Base-by-base conservation (phyloP, 768 basidiomycete species). In the Podaxis mareebaensis region DNA sequence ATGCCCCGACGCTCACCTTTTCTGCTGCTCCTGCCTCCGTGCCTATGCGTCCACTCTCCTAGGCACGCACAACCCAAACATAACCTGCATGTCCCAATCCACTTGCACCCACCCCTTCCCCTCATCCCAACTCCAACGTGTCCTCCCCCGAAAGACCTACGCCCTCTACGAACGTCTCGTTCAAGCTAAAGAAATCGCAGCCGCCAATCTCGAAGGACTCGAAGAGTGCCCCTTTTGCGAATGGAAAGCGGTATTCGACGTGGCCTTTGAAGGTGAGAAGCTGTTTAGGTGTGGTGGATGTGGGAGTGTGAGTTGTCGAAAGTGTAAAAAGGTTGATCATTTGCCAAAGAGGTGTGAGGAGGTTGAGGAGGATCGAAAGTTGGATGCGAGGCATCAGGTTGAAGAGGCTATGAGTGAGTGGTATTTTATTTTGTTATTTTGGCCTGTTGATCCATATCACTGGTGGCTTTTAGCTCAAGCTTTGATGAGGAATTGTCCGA, bases 181-280 rank as follows among this genome's bases (percentile, higher is more conserved):
- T 66, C 91, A 92, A 70, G 84, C 83, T 40, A 90, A 91, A 71
- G 92, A 94, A 67, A 85, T 96, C 36, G 86, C 90, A 61, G 85
- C 82, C 0, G 95, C 95, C 17, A 86, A 81, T 1, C 70, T 97
- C 39, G 92, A 92, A 52, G 87, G 86, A 4, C 78, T 96, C 12
- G 94, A 95, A 73, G 91, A 91, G 68, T 97, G 95, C 72, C 95
- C 95, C 3, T 92, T 89, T 67, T 97, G 95, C 75, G 92, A 94
- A 48, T 97, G 85, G 77, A 91, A 87, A 63, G 88, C 87, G 67
- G 85, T 91, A n/a, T 87, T 93, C 58, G 91, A 91, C 58, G 83
- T 66, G 12, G 66, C 66, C 17, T 75, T 71, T 42, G 74, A 88
- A 59, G 77, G 84, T 55, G 90, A 92, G 70, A 88, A 83, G 71